phyloP scores from a whole-genome alignment of 345 rosid species.

The Chamaenerion angustifolium region DNA sequence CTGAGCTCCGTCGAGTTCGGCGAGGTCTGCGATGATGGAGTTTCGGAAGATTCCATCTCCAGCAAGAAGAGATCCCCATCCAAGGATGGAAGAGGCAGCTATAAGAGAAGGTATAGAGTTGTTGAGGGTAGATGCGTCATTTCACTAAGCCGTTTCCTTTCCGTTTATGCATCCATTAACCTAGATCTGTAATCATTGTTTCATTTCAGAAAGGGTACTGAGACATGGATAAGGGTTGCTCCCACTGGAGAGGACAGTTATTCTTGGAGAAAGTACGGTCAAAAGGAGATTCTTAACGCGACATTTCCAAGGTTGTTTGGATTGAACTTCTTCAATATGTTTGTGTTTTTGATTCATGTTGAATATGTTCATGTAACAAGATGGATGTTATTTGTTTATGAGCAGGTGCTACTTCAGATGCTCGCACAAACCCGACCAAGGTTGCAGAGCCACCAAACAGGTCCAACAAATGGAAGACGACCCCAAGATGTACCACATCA shows the following conservation, averaged over 20 bases:
- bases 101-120: slow-evolving; percentile 68
- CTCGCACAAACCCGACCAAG: slow-evolving; percentile 50
- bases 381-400: too few species aligned
- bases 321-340: too few species aligned
- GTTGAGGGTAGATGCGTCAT: too few species aligned
- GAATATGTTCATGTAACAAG: too few species aligned
- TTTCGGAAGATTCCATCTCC: slow-evolving; percentile 42
- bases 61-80: slow-evolving; percentile 32
- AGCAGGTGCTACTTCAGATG: slow-evolving; percentile 83
- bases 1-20: slow-evolving; percentile 7
- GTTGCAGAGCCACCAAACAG: slow-evolving; percentile 69
- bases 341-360: too few species aligned
- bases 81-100: slow-evolving; percentile 51
- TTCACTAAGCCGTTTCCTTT: background rate
- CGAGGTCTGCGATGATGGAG: slow-evolving; percentile 18
- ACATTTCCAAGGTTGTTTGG: slow-evolving; percentile 78
- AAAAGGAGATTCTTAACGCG: slow-evolving; percentile 59
- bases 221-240: slow-evolving; percentile 22
- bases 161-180: background rate
- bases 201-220: slow-evolving; percentile 37
- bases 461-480: slow-evolving; percentile 50
- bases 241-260: slow-evolving; percentile 29
- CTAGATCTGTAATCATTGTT: background rate
- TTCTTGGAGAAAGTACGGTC: slow-evolving; percentile 93
- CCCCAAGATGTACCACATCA: slow-evolving; percentile 29